Base-by-base conservation (phyloP, 495 filamentous ascomycete genomes). In the Recurvomyces mirabilis region DNA sequence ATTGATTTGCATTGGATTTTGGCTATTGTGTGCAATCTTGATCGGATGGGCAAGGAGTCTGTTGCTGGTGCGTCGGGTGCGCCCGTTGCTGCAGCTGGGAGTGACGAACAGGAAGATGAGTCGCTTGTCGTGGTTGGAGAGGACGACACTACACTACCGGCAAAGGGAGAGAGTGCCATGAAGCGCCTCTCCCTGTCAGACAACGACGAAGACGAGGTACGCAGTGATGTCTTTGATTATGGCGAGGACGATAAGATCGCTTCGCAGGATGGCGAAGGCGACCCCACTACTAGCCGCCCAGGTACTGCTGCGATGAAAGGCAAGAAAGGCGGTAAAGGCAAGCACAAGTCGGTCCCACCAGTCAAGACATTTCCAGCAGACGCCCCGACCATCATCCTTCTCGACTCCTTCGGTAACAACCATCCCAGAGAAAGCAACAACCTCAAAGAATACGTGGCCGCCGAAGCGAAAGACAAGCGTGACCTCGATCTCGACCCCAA, bases 1-100 rank as follows among this genome's bases (percentile, higher is more conserved):
- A 84, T 95, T 52, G 63, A 72, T 49, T 56, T 51, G 15, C 91
- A 98, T 59, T 98, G 91, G 91, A 96, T 91, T 64, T 65, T 95
- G 55, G 91, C 87, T 11, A 87, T 98, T 43, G 94, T 96, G 24
- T 94, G 85, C 75, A 94, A 96, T 55, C 71, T 89, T n/a, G n/a
- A 26, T 13, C 35, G 35, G 14, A 19, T 54, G n/a, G 12, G 3
- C 2, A 7, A 41, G 32, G 42, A 38, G 38, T n/a, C n/a, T n/a
- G n/a, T n/a, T n/a, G n/a, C n/a, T n/a, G n/a, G n/a, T n/a, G n/a
- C n/a, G n/a, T n/a, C n/a, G n/a, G n/a, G n/a, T n/a, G n/a, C n/a
- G n/a, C n/a, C n/a, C n/a, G n/a, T n/a, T n/a, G 12, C 31, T 9
- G 30, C 35, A 4, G 21, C 9, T 6, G 4, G 6, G 14, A 24